These are phyloP conservation scores for Zygosaccharomyces pseudobailii DNA, from an alignment of 1,139 yeast species.

Conservation along the genomic window DNA sequence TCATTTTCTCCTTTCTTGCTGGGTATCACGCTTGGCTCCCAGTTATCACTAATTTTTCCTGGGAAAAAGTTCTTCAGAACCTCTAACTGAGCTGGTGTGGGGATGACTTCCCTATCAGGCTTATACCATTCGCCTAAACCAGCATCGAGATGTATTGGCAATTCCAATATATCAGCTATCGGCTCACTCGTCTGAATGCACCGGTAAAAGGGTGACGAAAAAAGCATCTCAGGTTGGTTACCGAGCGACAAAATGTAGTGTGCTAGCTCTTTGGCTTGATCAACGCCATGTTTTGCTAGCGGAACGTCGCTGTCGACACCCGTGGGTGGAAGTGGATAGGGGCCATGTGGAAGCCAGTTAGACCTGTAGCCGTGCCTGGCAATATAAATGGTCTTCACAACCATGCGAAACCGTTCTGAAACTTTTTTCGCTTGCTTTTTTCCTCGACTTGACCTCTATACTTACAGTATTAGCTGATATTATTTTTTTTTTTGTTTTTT, in stretches of 20 bases:
- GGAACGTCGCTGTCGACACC: slow-evolving; percentile 81
- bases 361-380: slow-evolving; percentile 72
- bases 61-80: slow-evolving; percentile 49
- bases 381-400: slow-evolving; percentile 37
- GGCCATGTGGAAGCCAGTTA: slow-evolving; percentile 70
- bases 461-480: background rate
- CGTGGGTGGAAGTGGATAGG: slow-evolving; percentile 71
- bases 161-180: slow-evolving; percentile 49
- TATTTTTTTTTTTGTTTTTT: background rate
- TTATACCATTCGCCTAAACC: slow-evolving; percentile 75
- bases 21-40: slow-evolving; percentile 50
- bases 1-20: slow-evolving; percentile 64
- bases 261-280: slow-evolving; percentile 73
- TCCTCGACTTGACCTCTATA: background rate
- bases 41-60: slow-evolving; percentile 41
- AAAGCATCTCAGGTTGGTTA: slow-evolving; percentile 56
- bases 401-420: slow-evolving; percentile 20
- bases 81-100: slow-evolving; percentile 54
- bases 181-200: slow-evolving; percentile 82
- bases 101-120: slow-evolving; percentile 49
- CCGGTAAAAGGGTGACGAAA: slow-evolving; percentile 82
- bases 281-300: slow-evolving; percentile 71
- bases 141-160: slow-evolving; percentile 59
- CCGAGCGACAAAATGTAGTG: slow-evolving; percentile 42
- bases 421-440: background rate